A percentile compares a stretch with the other conserved stretches of the same genome.
These are phyloP conservation scores for Cercospora zeina DNA, from an alignment of 2,329 filamentous ascomycete species.

Conservation along the genomic window DNA sequence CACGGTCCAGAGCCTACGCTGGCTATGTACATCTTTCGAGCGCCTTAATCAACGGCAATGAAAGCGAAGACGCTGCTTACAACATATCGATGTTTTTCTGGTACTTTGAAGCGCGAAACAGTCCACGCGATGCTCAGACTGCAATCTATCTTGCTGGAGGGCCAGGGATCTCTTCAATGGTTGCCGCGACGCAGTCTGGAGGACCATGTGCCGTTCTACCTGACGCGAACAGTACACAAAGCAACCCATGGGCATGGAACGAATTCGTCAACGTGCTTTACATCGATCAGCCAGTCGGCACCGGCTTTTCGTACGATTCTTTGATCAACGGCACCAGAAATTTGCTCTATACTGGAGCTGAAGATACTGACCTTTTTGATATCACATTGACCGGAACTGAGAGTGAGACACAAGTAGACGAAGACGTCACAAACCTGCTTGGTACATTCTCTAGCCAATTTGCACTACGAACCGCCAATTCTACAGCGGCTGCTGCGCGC, in stretches of 20 bases:
- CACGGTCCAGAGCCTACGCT: constrained; percentile 55
- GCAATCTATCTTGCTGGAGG: constrained; percentile 64
- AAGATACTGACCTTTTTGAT: constrained; percentile 28
- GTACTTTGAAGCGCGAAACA: constrained; percentile 61
- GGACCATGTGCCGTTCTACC: constrained; percentile 57
- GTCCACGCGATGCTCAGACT: constrained; percentile 55
- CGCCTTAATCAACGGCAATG: constrained; percentile 34
- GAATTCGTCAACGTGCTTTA: constrained; percentile 58
- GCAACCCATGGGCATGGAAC: constrained; percentile 53
- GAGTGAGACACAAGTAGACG: constrained; percentile 19
- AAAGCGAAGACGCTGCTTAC: constrained; percentile 27
- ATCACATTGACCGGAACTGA: constrained; percentile 34
- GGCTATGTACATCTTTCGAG: constrained; percentile 59
- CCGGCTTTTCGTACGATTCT: constrained; percentile 60
- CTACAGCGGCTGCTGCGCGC: constrained; percentile 27
- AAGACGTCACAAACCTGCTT: constrained; percentile 31
- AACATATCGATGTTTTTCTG: constrained; percentile 59
- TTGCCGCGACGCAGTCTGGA: constrained; percentile 57
- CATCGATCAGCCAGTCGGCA: constrained; percentile 60
- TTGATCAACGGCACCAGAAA: constrained; percentile 61
- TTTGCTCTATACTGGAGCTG: constrained; percentile 43
- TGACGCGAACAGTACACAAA: constrained; percentile 52
- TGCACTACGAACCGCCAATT: constrained; percentile 23
- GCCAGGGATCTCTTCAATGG: constrained; percentile 60
- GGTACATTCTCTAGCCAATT: constrained; percentile 30